Conservation (phyloP, 106 monocot species). For the Iris macrosiphon region DNA sequence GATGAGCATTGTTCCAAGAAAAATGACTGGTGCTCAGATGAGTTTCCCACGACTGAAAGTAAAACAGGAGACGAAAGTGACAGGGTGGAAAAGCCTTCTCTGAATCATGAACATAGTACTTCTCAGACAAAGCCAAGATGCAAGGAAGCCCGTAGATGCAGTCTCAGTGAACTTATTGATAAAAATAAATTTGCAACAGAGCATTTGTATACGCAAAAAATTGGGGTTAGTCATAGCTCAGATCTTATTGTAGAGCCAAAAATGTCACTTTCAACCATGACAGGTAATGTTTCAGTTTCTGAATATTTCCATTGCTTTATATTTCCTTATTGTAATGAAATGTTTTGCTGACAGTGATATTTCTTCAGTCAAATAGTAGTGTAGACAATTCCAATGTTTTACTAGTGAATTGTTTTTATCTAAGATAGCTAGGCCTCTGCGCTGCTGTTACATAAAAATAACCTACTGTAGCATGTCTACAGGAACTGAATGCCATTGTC, state of each 20-base stretch:
- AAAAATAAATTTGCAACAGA: conserved; percentile 9
- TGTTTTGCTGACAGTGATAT: too few species aligned
- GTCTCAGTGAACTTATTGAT: conserved; percentile 26
- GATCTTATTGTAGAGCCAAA: conserved; percentile 8
- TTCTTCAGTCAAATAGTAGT: too few species aligned
- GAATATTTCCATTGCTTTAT: neutral
- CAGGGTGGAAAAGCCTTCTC: neutral
- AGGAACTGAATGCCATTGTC: conserved; percentile 3
- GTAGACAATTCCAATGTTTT: too few species aligned
- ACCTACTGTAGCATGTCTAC: conserved; percentile 5
- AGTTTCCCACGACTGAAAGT: neutral
- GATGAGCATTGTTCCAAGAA: conserved; percentile 9
- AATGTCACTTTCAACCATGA: neutral
- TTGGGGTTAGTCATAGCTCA: conserved; percentile 4
- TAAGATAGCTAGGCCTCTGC: neutral
- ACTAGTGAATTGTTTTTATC: neutral
- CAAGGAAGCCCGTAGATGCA: conserved; percentile 28
- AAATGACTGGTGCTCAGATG: conserved; percentile 5
- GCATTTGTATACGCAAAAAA: neutral
- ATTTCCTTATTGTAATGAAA: neutral
- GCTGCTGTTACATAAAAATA: neutral
- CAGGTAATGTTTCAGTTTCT: conserved; percentile 4
- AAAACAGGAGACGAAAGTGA: conserved; percentile 3
- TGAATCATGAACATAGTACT: neutral
- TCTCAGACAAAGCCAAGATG: conserved; percentile 10